phyloP scores from a whole-genome alignment of 2,329 filamentous ascomycete species.

The Aspergillus viridinutans region DNA sequence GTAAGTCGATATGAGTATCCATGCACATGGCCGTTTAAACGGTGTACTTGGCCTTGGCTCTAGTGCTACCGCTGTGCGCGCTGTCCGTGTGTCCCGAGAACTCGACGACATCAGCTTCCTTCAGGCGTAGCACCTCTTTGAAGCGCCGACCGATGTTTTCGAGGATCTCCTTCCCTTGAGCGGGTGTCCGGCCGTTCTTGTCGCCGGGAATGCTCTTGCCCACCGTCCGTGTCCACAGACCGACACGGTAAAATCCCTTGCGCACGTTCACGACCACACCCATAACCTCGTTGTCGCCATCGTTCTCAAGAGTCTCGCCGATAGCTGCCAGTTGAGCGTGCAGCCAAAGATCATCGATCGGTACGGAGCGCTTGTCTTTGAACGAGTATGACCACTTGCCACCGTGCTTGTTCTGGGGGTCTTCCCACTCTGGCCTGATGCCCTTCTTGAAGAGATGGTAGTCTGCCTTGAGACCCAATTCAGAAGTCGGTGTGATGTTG shows the following conservation, averaged over 20 bases:
- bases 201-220: constrained; percentile 77
- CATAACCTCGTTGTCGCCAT: constrained; percentile 94
- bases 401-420: constrained; percentile 96
- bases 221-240: constrained; percentile 93
- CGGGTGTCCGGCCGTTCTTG: constrained; percentile 66
- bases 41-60: constrained; percentile 89
- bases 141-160: constrained; percentile 81
- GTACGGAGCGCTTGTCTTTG: constrained; percentile 88
- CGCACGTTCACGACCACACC: constrained; percentile 98
- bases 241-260: constrained; percentile 96
- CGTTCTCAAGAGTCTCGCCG: constrained; percentile 93
- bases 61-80: constrained; percentile 85
- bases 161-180: constrained; percentile 83
- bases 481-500: constrained; percentile 94
- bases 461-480: constrained; percentile 94
- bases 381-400: constrained; percentile 99
- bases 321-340: constrained; percentile 96
- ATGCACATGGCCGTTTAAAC: constrained; percentile 53
- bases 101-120: constrained; percentile 73
- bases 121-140: constrained; percentile 85
- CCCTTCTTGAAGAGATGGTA: constrained; percentile 99
- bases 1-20: constrained; percentile 10
- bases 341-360: constrained; percentile 94
- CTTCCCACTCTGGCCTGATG: constrained; percentile 97
- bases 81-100: constrained; percentile 96